These are phyloP conservation scores for Drosera capensis DNA, from an alignment of 148 eudicot species.

Conservation along the genomic window DNA sequence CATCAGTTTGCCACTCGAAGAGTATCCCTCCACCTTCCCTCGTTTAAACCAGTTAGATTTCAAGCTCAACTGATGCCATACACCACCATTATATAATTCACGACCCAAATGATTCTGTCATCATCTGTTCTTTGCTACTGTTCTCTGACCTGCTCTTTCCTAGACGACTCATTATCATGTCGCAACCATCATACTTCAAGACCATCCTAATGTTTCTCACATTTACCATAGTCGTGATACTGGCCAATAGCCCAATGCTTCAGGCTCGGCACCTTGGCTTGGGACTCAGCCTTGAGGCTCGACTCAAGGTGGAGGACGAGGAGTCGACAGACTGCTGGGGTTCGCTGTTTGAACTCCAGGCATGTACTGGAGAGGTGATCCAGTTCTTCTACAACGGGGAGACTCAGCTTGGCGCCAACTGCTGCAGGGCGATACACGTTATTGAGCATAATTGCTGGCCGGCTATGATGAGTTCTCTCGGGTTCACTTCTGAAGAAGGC, in stretches of 20 bases:
- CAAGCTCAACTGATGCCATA: no score
- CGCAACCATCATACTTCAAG: background rate
- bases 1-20: no score
- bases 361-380: slow-evolving; percentile 42
- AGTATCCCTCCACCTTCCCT: no score
- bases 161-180: no score
- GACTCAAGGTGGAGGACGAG: slow-evolving; percentile 12
- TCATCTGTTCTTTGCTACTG: no score
- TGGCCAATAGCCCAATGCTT: background rate
- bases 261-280: background rate
- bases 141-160: no score
- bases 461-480: slow-evolving; percentile 38
- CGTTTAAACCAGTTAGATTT: no score
- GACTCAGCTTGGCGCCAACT: slow-evolving; percentile 31
- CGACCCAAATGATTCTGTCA: no score
- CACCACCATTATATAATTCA: no score
- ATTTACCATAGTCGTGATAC: background rate
- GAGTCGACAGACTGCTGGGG: slow-evolving; percentile 32
- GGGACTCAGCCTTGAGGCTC: background rate
- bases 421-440: slow-evolving; percentile 38
- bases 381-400: slow-evolving; percentile 56
- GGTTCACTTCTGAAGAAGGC: slow-evolving; percentile 41
- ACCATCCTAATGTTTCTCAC: background rate
- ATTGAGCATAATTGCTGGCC: slow-evolving; percentile 59
- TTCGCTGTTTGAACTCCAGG: slow-evolving; percentile 36